Conservation (phyloP, 2,329 filamentous ascomycete species). For the Beauveria bassiana region DNA sequence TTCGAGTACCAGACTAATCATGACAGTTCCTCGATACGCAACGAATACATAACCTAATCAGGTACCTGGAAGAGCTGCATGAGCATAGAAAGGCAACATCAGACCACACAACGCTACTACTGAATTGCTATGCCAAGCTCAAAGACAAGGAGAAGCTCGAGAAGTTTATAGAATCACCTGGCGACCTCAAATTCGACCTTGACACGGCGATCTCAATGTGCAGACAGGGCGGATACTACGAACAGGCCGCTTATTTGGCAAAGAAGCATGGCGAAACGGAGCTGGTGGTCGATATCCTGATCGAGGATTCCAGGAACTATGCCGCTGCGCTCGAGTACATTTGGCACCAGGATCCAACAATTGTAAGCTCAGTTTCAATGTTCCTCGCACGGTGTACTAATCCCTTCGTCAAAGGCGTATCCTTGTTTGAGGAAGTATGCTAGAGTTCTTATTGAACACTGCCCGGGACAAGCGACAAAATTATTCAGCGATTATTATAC, state of each 20-base stretch:
- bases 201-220: conserved; percentile 98
- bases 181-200: conserved; percentile 90
- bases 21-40: conserved; percentile 85
- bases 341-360: conserved; percentile 73
- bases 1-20: conserved; percentile 19
- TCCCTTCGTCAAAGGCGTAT: conserved; percentile 53
- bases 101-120: conserved; percentile 86
- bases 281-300: conserved; percentile 87
- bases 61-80: conserved; percentile 93
- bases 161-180: conserved; percentile 91
- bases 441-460: conserved; percentile 80
- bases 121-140: conserved; percentile 96
- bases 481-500: conserved; percentile 95
- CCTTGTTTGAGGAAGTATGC: conserved; percentile 92
- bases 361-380: conserved; percentile 40
- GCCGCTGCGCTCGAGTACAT: conserved; percentile 85
- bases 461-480: conserved; percentile 71
- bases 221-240: conserved; percentile 90
- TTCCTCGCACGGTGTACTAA: neutral
- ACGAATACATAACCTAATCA: conserved; percentile 93
- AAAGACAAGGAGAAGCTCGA: conserved; percentile 97
- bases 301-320: conserved; percentile 91
- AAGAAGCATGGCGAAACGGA: conserved; percentile 92
- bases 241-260: conserved; percentile 92
- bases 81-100: conserved; percentile 88